Evolutionary conservation across 2,329 filamentous ascomycete genomes (phyloP).

Genomic region (Chaetomiaceae sp.): DNA sequence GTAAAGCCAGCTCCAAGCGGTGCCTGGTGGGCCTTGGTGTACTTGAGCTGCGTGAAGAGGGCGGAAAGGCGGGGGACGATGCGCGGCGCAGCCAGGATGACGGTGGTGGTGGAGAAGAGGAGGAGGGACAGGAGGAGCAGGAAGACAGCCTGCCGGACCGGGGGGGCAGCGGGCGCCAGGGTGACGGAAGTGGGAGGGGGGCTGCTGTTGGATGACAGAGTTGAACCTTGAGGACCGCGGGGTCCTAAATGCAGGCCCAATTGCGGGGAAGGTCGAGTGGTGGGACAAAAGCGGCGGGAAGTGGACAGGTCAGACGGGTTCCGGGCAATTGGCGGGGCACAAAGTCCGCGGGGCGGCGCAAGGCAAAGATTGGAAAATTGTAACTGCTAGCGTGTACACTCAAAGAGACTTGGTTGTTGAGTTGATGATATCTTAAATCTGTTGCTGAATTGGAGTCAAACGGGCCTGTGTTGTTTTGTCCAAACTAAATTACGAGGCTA

Average conservation of each 20-base stretch:
- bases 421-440: no score
- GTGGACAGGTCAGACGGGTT: neutral
- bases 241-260: slow-evolving; percentile 2
- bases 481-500: no score
- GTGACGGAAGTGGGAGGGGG: slow-evolving; percentile 24
- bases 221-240: slow-evolving; percentile 9
- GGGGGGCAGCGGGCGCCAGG: slow-evolving; percentile 36
- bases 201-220: neutral
- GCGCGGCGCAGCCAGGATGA: slow-evolving; percentile 65
- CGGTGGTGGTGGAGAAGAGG: slow-evolving; percentile 51
- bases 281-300: neutral
- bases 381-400: no score
- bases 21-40: slow-evolving; percentile 31
- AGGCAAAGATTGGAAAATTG: no score
- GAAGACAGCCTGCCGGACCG: slow-evolving; percentile 26
- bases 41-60: slow-evolving; percentile 53
- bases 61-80: slow-evolving; percentile 54
- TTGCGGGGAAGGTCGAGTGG: slow-evolving; percentile 11
- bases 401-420: no score
- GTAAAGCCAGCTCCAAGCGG: slow-evolving; percentile 25
- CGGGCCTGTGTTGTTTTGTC: no score
- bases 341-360: neutral
- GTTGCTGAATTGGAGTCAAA: no score
- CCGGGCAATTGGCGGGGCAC: neutral
- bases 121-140: slow-evolving; percentile 49